Evolutionary conservation across 805 yeast genomes (phyloP), one percentile per base, ranked within the genome.

Genomic region (Zygotorulaspora florentina): DNA sequence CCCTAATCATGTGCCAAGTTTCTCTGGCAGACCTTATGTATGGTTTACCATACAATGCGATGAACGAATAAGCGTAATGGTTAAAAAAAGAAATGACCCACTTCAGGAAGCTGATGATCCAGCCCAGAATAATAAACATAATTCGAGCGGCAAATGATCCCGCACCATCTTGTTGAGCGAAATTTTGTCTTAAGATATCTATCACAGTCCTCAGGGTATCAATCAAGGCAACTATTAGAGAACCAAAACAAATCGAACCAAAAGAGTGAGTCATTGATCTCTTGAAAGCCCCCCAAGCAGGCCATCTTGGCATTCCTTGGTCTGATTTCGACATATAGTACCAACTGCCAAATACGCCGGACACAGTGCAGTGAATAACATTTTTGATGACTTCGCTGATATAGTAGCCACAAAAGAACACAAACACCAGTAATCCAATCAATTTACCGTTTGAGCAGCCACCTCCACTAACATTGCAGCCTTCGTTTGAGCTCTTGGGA

Each of bases 321-420:
- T 83, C 88, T 10, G 88, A 78, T 45, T 73, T 73, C 15, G 85
- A 76, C 65, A 85, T 76, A 66, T 87, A 90, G 66, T 87, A 89
- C 96, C 97, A 90, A 8, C 91, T 78, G 8, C 96, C 96, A 62
- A 78, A 90, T 15, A 88, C 80, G 20, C 96, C 96, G 18, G 91
- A 75, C 39, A 87, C 81, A 1, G 89, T 79, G 17, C 84, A 85
- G 59, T 90, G 95, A 30, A 88, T 81, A 12, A 86, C 74, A 57
- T 86, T 88, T 66, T 82, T 81, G 47, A 87, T 71, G 15, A 89
- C 93, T 66, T 88, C 96, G 25, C 93, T 77, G 48, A 88, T 78
- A 63, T 80, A 85, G 62, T 78, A 89, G 15, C 95, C 96, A 4
- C 91, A 85, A 64, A 90, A 87, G 53, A 88, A 80, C 5, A 84